These are phyloP conservation scores for Thymus mandschuricus DNA, from an alignment of 257 asterid species.

Conservation along the genomic window DNA sequence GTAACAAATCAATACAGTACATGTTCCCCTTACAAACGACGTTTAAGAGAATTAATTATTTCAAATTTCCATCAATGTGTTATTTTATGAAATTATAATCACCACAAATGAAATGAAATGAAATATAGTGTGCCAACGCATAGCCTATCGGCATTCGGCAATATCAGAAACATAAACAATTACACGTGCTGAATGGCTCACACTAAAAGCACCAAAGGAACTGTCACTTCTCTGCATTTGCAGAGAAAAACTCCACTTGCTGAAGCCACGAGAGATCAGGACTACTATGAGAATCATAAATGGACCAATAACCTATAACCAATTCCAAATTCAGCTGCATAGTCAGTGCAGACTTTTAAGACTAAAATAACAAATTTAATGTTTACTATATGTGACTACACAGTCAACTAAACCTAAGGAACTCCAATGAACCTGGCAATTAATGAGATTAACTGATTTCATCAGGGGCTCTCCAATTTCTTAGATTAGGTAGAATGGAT, in stretches of 20 bases:
- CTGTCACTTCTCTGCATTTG: background rate
- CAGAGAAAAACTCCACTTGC: background rate
- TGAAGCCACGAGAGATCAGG: background rate
- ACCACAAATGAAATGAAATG: background rate
- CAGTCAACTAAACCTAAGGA: background rate
- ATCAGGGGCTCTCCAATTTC: background rate
- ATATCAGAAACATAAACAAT: slow-evolving; percentile 22
- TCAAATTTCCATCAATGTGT: background rate
- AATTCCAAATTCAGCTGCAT: background rate
- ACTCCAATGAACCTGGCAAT: background rate
- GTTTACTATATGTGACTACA: background rate
- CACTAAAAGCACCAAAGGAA: background rate
- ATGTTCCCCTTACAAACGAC: background rate
- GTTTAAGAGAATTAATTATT: background rate
- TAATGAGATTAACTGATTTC: background rate
- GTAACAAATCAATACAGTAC: background rate
- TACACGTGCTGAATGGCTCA: slow-evolving; percentile 7
- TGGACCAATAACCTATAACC: background rate
- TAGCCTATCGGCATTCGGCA: background rate
- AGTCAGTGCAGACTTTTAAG: background rate
- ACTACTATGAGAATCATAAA: background rate
- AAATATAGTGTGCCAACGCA: background rate
- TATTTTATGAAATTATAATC: background rate
- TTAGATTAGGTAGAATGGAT: background rate
- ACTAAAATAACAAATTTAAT: background rate